Percentiles rank a stretch among this genome's conserved stretches.
These are phyloP conservation scores for Suhomyces anneliseae DNA, from an alignment of 1,139 yeast genomes.

Conservation along the genomic window DNA sequence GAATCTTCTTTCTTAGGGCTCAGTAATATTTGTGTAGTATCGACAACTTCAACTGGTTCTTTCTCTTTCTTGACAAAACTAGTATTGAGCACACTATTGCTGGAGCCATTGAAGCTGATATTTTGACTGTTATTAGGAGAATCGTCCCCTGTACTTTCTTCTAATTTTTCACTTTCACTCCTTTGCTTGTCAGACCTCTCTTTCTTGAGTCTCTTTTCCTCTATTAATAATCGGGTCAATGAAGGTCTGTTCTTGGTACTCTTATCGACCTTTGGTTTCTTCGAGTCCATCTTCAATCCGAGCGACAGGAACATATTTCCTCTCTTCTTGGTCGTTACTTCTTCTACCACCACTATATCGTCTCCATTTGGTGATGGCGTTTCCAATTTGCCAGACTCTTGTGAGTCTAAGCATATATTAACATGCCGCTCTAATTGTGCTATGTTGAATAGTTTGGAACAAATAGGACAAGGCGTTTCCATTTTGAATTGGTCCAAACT, in stretches of 20 bases:
- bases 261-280: conserved; percentile 16
- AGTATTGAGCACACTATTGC: too few species aligned
- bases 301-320: conserved; percentile 28
- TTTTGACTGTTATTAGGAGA: neutral
- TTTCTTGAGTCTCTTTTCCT: conserved; percentile 6
- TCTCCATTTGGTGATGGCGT: conserved; percentile 3
- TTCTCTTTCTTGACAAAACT: too few species aligned
- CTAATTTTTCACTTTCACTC: neutral
- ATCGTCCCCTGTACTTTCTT: neutral
- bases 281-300: conserved; percentile 31
- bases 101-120: neutral
- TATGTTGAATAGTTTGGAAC: conserved; percentile 25
- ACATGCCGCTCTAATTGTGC: conserved; percentile 41
- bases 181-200: neutral
- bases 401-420: conserved; percentile 36
- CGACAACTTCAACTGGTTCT: too few species aligned
- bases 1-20: neutral
- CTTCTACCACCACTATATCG: conserved; percentile 5
- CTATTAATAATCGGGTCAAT: conserved; percentile 10
- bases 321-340: conserved; percentile 4
- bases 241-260: conserved; percentile 10
- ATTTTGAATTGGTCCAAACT: neutral
- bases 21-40: neutral
- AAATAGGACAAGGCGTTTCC: conserved; percentile 37
- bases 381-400: conserved; percentile 10